Base-by-base conservation (phyloP, 352 stramenopile species). In the Phytophthora syringae region DNA sequence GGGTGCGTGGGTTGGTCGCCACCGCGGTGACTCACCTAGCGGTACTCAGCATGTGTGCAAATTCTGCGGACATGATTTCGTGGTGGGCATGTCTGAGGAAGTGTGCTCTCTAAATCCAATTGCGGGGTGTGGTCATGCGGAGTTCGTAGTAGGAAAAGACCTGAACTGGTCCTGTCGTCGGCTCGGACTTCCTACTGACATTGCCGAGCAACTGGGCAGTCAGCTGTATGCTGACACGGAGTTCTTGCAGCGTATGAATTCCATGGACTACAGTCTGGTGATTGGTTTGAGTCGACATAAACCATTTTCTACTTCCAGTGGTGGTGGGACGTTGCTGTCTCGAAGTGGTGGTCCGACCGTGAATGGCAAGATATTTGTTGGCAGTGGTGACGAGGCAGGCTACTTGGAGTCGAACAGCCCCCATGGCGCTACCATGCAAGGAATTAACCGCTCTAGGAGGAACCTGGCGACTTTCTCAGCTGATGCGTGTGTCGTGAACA, bases 251-350 rank as follows among this genome's bases (percentile, higher is more conserved):
- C 83, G 86, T 34, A 98, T 98, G 81, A 97, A 98, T 68, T 98
- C 97, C 66, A 98, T 99, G 90, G 96, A 99, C 72, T 99, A 99
- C 74, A 98, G 90, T 53, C 84, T 99, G 61, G 80, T 98, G 51
- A 97, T 99, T 70, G 96, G 95, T 16, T 74, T 98, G 48, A 92
- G 80, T 64, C 79, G 83, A 2, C 70, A 76, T n/a, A 81, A 76
- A 30, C 66, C 73, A 1, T 78, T 83, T 44, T 73, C 74, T 0
- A 57, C 65, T 16, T 72, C 70, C 1, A 86, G 74, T 32, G 61
- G 72, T 24, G 67, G 63, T 63, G 67, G 57, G 18, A 66, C 67
- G 22, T 47, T 79, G 25, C 58, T 79, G 5, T 76, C 71, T 49
- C 67, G 58, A 16, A 79, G 67, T 27, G 67, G 63, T 42, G 67